Conservation (phyloP, 176 grass and related monocot species). For the Ampelocalamus luodianensis region DNA sequence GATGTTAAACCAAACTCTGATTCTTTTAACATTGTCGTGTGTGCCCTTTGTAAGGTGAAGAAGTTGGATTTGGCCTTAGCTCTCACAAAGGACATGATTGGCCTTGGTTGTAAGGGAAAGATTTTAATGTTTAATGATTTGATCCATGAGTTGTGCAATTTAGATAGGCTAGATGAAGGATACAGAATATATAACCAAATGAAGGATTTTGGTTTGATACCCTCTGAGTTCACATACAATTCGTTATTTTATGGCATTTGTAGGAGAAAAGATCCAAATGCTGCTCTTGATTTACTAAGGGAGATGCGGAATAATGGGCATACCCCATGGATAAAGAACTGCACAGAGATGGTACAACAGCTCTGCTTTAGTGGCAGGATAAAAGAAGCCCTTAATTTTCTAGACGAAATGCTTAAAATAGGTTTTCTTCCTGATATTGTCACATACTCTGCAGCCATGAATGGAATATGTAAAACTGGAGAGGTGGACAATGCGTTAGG, state of each 20-base stretch:
- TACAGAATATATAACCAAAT: conserved; percentile 69
- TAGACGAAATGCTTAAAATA: conserved; percentile 71
- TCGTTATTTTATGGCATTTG: conserved; percentile 75
- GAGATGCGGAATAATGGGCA: conserved; percentile 63
- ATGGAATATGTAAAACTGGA: conserved; percentile 78
- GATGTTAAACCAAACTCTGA: conserved; percentile 67
- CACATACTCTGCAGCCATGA: conserved; percentile 77
- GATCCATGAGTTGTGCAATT: conserved; percentile 73
- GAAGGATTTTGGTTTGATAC: conserved; percentile 55
- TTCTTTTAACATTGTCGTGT: conserved; percentile 81
- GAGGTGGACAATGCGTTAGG: conserved; percentile 56
- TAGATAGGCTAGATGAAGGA: conserved; percentile 76
- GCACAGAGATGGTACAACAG: conserved; percentile 79
- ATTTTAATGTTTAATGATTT: conserved; percentile 90
- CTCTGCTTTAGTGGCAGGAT: conserved; percentile 75
- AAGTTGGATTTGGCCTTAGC: conserved; percentile 76
- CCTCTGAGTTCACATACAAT: conserved; percentile 89
- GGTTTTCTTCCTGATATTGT: conserved; percentile 93
- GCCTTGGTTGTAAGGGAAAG: conserved; percentile 68
- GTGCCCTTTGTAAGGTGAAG: conserved; percentile 72
- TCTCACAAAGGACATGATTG: conserved; percentile 69
- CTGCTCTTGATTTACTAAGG: conserved; percentile 62
- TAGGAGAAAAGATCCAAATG: conserved; percentile 55
- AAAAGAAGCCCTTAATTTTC: conserved; percentile 71
- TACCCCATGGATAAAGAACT: conserved; percentile 90